Percentiles rank a stretch among this genome's conserved stretches.
phyloP scores from a whole-genome alignment of 2,329 filamentous ascomycete species.

The Seiridium cupressi region DNA sequence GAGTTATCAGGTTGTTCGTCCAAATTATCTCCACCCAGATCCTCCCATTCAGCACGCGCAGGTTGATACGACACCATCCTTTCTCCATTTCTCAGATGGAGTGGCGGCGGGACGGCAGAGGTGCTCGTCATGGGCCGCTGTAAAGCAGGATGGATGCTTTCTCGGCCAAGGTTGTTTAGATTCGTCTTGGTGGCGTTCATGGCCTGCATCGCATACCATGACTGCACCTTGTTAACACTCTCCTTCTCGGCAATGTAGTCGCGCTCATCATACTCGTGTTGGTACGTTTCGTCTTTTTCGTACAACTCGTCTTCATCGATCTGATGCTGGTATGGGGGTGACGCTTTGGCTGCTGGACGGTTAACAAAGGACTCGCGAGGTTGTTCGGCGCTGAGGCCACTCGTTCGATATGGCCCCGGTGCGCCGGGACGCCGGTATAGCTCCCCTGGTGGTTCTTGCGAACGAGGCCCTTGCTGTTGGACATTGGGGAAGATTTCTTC shows the following conservation, averaged over 20 bases:
- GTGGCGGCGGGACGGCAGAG: not conserved
- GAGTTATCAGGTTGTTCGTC: too few relatives aligned
- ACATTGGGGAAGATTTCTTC: not conserved
- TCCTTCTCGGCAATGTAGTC: not conserved
- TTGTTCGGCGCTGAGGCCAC: not conserved
- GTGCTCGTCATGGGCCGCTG: not conserved
- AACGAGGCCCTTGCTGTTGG: not conserved
- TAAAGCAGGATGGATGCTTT: not conserved
- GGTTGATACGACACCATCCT: not conserved
- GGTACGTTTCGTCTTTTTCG: not conserved
- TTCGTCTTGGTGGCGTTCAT: not conserved
- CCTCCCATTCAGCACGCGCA: not conserved
- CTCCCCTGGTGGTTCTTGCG: not conserved
- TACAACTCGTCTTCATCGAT: not conserved
- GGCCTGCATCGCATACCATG: not conserved
- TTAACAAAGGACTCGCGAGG: not conserved
- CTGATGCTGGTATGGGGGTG: not conserved
- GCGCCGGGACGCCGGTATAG: not conserved
- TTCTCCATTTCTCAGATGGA: not conserved
- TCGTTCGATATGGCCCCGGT: not conserved
- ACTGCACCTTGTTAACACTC: not conserved
- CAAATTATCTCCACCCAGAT: not conserved
- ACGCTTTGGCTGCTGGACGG: not conserved
- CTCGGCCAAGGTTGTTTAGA: not conserved
- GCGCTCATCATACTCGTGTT: constrained; percentile 1